Evolutionary conservation across 2,329 filamentous ascomycete genomes (phyloP).

Genomic region (Periconia sp.): DNA sequence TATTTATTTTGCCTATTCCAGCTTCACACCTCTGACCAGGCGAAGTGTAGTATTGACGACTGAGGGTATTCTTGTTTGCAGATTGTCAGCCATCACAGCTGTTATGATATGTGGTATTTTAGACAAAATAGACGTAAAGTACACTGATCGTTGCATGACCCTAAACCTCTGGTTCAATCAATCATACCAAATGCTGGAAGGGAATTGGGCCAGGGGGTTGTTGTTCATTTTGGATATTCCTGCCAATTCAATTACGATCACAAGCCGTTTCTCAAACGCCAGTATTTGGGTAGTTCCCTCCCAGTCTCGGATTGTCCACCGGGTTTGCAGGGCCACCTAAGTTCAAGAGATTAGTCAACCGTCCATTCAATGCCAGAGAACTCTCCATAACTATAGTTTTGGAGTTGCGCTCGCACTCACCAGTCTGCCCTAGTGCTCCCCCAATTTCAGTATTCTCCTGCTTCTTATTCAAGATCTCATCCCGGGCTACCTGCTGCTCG

Average conservation of each 20-base stretch:
- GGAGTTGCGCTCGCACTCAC: neutral
- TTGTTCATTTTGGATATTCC: neutral
- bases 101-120: no score
- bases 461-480: slow-evolving; percentile 45
- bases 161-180: no score
- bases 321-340: slow-evolving; percentile 48
- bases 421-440: slow-evolving; percentile 48
- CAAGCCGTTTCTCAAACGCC: slow-evolving; percentile 12
- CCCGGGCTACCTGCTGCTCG: slow-evolving; percentile 48
- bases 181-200: no score
- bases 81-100: no score
- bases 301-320: slow-evolving; percentile 11
- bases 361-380: neutral
- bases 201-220: no score
- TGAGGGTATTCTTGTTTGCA: no score
- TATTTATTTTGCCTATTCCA: no score
- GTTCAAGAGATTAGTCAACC: neutral
- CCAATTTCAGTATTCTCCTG: slow-evolving; percentile 41
- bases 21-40: no score
- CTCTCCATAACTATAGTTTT: neutral
- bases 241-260: neutral
- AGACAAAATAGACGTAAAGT: no score
- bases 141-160: no score
- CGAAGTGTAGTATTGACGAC: no score
- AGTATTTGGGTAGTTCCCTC: slow-evolving; percentile 26